phyloP scores from a whole-genome alignment of 345 rosid species.

The Boechera retrofracta region DNA sequence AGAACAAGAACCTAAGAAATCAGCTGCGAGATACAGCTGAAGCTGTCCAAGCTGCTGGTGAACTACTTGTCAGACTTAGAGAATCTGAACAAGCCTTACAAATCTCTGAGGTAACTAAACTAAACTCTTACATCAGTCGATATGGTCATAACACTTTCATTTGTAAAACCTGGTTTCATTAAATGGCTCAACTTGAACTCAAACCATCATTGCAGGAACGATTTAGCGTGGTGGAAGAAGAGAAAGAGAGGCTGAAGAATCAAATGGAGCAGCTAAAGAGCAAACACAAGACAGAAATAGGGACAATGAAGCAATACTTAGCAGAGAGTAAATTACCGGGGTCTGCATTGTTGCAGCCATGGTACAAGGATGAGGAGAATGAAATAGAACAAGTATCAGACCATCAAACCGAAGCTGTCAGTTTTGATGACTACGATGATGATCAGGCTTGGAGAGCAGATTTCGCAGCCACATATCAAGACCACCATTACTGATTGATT shows the following conservation, averaged over 20 bases:
- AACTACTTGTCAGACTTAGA: constrained; percentile 80
- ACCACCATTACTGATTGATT: constrained; percentile 53
- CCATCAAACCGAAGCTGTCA: constrained; percentile 5
- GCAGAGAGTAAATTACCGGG: constrained; percentile 90
- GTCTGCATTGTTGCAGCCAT: constrained; percentile 63
- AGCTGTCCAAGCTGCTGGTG: constrained; percentile 98
- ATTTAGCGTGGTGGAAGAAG: constrained; percentile 54
- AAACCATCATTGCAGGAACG: constrained; percentile 60
- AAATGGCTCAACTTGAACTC: constrained; percentile 27
- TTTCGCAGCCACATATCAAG: constrained; percentile 86
- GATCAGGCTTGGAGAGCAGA: constrained; percentile 98
- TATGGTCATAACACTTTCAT: neutral
- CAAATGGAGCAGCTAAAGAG: constrained; percentile 77
- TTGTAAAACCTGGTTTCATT: neutral
- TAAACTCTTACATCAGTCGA: neutral
- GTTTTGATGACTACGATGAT: constrained; percentile 50
- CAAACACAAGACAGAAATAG: constrained; percentile 89
- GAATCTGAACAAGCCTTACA: constrained; percentile 89
- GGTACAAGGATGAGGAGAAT: constrained; percentile 36
- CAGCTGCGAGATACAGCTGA: constrained; percentile 95
- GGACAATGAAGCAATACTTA: constrained; percentile 89
- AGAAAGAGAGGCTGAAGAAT: constrained; percentile 79
- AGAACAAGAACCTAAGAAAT: constrained; percentile 71
- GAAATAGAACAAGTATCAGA: constrained; percentile 31
- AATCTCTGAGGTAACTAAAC: constrained; percentile 65